Evolutionary conservation across 768 basidiomycete genomes (phyloP), one percentile per base, ranked within the genome.

Genomic region (Exidia glandulosa): DNA sequence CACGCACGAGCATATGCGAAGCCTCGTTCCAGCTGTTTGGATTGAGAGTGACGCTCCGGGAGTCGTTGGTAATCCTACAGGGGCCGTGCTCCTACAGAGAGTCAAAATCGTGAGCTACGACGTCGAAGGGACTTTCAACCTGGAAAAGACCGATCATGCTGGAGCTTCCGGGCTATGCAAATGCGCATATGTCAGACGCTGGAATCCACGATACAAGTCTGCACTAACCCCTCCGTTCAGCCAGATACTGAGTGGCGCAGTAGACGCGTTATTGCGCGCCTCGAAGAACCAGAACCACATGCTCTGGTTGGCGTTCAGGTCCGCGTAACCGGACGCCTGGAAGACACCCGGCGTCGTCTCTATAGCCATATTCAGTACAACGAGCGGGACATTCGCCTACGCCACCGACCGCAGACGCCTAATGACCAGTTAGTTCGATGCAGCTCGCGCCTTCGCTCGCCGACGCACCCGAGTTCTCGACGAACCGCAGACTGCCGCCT

Each of bases 201-300:
- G n/a, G 10, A 27, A 23, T 14, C 19, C 34, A 27, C 27, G 48
- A 34, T 56, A 36, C 2, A 31, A 19, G 25, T 59, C 9, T 16
- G 34, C 10, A 55, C 23, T 31, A 25, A 76, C 16, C 23, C 32
- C 74, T 31, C 84, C 84, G 67, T 86, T 85, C 61, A 86, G 80
- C 85, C 84, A 86, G 9, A 85, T 73, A 25, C 80, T 74, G 19
- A 87, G 74, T n/a, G 85, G 84, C 0, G 83, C 84, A 0, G 75
- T 82, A 27, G 77, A 77, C 0, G 83, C 77, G 64, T 82, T 80
- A 29, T 80, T 79, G n/a, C 84, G 79, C 0, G 84, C 77, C 13
- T 73, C 83, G 63, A 86, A 86, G 72, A 81, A 86, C 82, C 83
- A 85, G 72, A 85, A 86, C 83, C 81, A 86, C 29, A 85, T 73